Conservation (phyloP, 345 rosid genomes). For the Ceriops zippeliana region DNA sequence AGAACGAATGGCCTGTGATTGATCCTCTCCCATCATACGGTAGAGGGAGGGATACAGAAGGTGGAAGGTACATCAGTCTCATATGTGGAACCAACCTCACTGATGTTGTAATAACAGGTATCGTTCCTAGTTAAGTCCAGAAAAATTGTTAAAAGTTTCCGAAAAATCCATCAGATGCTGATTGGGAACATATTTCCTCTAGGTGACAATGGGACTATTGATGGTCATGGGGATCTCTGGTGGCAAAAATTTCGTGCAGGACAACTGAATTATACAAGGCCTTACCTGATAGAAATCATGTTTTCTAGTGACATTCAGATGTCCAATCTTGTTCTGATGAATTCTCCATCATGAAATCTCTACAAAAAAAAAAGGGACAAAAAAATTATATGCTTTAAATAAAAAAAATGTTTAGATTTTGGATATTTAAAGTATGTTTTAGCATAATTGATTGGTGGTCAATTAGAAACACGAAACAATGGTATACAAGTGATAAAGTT, state of each 20-base stretch:
- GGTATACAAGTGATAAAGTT: no score
- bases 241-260: conserved; percentile 36
- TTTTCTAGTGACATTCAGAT: conserved; percentile 34
- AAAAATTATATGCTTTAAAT: no score
- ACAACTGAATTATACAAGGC: conserved; percentile 34
- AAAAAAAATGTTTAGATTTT: no score
- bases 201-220: conserved; percentile 46
- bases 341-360: conserved; percentile 50
- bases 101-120: conserved; percentile 43
- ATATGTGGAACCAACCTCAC: conserved; percentile 44
- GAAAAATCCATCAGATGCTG: neutral
- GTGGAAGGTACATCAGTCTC: conserved; percentile 44
- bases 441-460: no score
- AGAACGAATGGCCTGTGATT: conserved; percentile 34
- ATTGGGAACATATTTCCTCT: neutral
- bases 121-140: neutral
- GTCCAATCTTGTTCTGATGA: conserved; percentile 37
- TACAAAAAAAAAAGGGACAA: no score
- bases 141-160: neutral
- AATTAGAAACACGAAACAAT: no score
- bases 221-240: conserved; percentile 47
- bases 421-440: no score
- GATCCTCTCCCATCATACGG: conserved; percentile 50
- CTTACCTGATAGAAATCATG: conserved; percentile 46
- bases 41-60: conserved; percentile 44